These are phyloP conservation scores for Erysimum cheiri DNA, from an alignment of 441 rosid genomes.

Conservation along the genomic window DNA sequence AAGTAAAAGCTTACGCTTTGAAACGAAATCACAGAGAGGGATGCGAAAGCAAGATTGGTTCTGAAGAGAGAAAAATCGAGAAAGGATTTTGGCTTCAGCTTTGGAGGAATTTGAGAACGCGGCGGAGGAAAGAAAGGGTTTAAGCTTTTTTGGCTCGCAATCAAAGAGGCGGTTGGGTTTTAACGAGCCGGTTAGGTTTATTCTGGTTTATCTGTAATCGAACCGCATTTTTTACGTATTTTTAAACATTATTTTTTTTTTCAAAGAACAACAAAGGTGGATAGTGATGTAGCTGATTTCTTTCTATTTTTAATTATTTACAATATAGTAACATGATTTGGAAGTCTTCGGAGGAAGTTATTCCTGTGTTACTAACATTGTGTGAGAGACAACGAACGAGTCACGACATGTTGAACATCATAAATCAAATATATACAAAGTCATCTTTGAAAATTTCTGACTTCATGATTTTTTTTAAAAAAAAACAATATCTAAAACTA, in stretches of 20 bases:
- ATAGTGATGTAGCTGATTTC: too few relatives aligned
- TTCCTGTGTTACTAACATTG: conserved; percentile 61
- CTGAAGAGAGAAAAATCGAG: not conserved
- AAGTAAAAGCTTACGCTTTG: conserved; percentile 22
- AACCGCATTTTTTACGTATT: not conserved
- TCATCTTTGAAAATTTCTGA: not conserved
- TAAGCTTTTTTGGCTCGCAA: conserved; percentile 28
- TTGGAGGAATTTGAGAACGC: conserved; percentile 16
- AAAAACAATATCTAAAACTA: conserved; percentile 15
- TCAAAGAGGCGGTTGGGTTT: conserved; percentile 30
- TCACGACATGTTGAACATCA: conserved; percentile 43
- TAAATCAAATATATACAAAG: conserved; percentile 37
- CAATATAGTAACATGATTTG: conserved; percentile 62
- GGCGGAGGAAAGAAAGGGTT: conserved; percentile 42
- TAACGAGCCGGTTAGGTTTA: conserved; percentile 34
- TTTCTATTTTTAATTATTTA: not conserved
- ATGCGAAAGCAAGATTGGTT: conserved; percentile 1
- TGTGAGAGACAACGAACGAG: conserved; percentile 66
- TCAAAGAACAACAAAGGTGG: too few relatives aligned
- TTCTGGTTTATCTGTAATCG: not conserved
- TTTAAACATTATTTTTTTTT: too few relatives aligned
- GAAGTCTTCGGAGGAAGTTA: conserved; percentile 64
- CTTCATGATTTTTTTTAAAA: conserved; percentile 5
- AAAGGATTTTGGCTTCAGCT: not conserved
- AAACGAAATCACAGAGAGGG: conserved; percentile 2